Percentiles rank a stretch among this genome's conserved stretches.
These are phyloP conservation scores for Mallotus repandus DNA, from an alignment of 441 rosid species.

Conservation along the genomic window DNA sequence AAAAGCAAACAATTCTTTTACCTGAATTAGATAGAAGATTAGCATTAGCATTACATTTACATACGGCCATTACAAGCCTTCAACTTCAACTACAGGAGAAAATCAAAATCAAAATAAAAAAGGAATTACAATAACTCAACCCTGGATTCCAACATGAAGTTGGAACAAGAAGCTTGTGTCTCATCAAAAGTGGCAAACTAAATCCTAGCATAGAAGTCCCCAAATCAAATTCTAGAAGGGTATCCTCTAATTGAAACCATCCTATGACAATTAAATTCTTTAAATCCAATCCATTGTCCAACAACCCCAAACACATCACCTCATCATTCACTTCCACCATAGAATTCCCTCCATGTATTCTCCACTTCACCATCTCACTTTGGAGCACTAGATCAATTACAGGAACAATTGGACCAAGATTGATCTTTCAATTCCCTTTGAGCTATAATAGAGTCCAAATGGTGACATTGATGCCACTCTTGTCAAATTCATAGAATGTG, in stretches of 20 bases:
- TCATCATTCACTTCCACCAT: conserved; percentile 52
- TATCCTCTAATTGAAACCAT: conserved; percentile 68
- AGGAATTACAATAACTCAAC: conserved; percentile 8
- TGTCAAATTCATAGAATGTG: conserved; percentile 35
- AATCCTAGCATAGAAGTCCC: conserved; percentile 59
- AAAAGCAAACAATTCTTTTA: too few relatives aligned
- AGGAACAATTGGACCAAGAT: conserved; percentile 32
- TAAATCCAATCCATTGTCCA: conserved; percentile 55
- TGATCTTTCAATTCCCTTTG: conserved; percentile 8
- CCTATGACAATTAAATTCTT: conserved; percentile 48
- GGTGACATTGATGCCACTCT: conserved; percentile 47
- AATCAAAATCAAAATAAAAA: not conserved
- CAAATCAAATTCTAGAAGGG: conserved; percentile 56
- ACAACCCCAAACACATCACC: conserved; percentile 56
- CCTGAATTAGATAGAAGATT: too few relatives aligned
- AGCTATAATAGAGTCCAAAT: conserved; percentile 49
- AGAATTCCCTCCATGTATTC: conserved; percentile 50
- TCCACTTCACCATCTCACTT: conserved; percentile 88
- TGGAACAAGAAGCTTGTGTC: conserved; percentile 29
- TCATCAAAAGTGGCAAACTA: conserved; percentile 29
- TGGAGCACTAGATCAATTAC: conserved; percentile 65
- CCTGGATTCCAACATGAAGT: conserved; percentile 6
- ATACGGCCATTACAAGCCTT: not conserved
- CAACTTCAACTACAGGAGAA: not conserved
- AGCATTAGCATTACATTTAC: too few relatives aligned